These are phyloP conservation scores for Aspergillus persii DNA, from an alignment of 2,329 filamentous ascomycete genomes.

Conservation along the genomic window DNA sequence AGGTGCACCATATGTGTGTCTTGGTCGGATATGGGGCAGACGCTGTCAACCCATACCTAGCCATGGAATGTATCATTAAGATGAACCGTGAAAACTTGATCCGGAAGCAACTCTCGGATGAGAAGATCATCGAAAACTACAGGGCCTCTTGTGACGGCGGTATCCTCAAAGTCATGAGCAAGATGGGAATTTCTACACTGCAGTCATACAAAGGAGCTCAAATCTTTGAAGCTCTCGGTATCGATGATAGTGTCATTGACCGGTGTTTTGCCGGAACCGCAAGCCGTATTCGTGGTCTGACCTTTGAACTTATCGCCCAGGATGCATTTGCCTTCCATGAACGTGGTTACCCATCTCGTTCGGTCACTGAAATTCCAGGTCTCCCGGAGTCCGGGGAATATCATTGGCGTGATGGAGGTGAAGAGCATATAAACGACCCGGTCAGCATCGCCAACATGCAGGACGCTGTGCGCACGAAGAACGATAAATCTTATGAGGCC, in stretches of 20 bases:
- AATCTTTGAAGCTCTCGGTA: constrained; percentile 93
- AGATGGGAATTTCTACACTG: constrained; percentile 98
- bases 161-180: constrained; percentile 98
- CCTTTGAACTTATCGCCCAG: constrained; percentile 88
- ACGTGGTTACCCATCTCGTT: constrained; percentile 79
- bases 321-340: constrained; percentile 95
- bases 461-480: constrained; percentile 93
- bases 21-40: constrained; percentile 92
- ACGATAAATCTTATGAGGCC: constrained; percentile 97
- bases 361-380: constrained; percentile 73
- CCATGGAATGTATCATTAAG: constrained; percentile 96
- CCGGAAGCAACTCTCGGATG: constrained; percentile 79
- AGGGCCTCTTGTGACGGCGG: constrained; percentile 95
- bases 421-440: constrained; percentile 93
- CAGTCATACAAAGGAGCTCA: constrained; percentile 97
- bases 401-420: constrained; percentile 95
- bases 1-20: constrained; percentile 99
- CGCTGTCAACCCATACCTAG: constrained; percentile 89
- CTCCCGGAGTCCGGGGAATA: constrained; percentile 93
- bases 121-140: constrained; percentile 89
- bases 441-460: constrained; percentile 95
- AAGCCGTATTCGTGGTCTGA: constrained; percentile 89
- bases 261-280: constrained; percentile 93
- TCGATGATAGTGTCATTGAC: constrained; percentile 88
- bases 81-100: constrained; percentile 91